Conservation (phyloP, 768 basidiomycete genomes). For the Suillus placidus region DNA sequence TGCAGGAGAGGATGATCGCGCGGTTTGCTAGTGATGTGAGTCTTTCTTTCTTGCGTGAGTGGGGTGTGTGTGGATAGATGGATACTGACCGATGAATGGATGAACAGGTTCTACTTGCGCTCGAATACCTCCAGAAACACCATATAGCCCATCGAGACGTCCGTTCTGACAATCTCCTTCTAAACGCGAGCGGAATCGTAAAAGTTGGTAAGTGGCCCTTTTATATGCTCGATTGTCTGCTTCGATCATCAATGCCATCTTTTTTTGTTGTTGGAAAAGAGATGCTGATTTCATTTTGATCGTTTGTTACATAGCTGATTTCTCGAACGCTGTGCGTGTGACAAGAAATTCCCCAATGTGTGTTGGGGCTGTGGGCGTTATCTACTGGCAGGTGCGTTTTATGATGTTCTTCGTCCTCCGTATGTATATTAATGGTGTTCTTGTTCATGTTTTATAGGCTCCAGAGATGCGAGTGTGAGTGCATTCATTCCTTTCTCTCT, state of each 20-base stretch:
- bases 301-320: constrained; percentile 60
- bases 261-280: neutral
- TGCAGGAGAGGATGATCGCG: constrained; percentile 72
- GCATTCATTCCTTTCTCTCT: neutral
- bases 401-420: neutral
- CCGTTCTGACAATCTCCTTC: constrained; percentile 79
- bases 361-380: constrained; percentile 66
- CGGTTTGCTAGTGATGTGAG: constrained; percentile 79
- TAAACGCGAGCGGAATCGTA: constrained; percentile 68
- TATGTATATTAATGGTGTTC: constrained; percentile 8
- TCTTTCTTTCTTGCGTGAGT: constrained; percentile 17
- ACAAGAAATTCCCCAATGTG: constrained; percentile 50
- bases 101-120: constrained; percentile 60
- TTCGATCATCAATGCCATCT: constrained; percentile 5
- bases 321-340: constrained; percentile 73
- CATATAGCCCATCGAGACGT: constrained; percentile 83
- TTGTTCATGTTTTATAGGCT: constrained; percentile 40
- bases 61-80: neutral
- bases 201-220: constrained; percentile 62
- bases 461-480: constrained; percentile 76
- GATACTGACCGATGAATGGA: neutral
- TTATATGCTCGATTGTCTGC: neutral
- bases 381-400: constrained; percentile 73
- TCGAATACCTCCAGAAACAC: constrained; percentile 65
- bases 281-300: constrained; percentile 7